A percentile compares a stretch with the other conserved stretches of the same genome.
phyloP scores from a whole-genome alignment of 2,329 filamentous ascomycete genomes.

The Scedosporium boydii region DNA sequence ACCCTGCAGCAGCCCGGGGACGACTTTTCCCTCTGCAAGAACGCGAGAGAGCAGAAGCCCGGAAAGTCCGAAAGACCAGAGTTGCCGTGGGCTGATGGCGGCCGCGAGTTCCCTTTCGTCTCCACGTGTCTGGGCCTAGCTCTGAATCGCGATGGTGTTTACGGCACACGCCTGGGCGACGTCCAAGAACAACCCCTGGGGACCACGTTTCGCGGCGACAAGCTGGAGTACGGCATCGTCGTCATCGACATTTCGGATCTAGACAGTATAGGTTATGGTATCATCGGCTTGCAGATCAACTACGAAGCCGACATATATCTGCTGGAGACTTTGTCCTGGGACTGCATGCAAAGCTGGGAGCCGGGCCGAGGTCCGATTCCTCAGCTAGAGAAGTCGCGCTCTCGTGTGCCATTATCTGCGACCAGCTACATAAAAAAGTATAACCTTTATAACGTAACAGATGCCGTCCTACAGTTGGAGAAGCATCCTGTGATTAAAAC shows the following conservation, averaged over 20 bases:
- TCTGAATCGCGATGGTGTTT: not conserved
- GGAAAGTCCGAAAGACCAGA: not conserved
- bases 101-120: constrained; percentile 7
- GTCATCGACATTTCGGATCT: constrained; percentile 6
- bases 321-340: not conserved
- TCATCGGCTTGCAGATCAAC: not conserved
- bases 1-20: not conserved
- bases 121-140: constrained; percentile 5
- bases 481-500: not conserved
- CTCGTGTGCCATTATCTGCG: not conserved
- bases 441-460: not conserved
- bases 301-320: not conserved
- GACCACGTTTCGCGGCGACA: constrained; percentile 2
- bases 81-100: not conserved
- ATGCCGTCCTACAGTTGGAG: not conserved
- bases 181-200: constrained; percentile 6
- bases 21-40: not conserved
- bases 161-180: not conserved
- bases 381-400: not conserved
- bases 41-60: not conserved
- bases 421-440: not conserved
- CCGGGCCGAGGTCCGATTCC: not conserved
- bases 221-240: constrained; percentile 7
- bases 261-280: not conserved
- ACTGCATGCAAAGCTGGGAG: not conserved